Evolutionary conservation across 306 rosid species (phyloP).

Genomic region (Vigna reflexopilosa): DNA sequence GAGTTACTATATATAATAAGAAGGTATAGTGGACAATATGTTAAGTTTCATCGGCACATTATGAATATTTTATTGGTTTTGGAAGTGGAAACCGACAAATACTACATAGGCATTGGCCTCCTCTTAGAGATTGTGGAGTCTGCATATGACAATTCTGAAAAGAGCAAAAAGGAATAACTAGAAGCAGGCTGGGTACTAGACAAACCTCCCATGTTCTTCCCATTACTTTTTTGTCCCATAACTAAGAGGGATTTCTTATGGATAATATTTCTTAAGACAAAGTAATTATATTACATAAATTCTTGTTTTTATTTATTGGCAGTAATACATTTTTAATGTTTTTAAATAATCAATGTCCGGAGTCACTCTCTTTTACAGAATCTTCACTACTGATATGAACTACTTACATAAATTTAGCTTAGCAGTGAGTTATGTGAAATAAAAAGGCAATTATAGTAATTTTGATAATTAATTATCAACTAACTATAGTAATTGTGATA

Average conservation of each 20-base stretch:
- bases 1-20: constrained; percentile 52
- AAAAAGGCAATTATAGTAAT: background rate
- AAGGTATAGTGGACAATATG: constrained; percentile 58
- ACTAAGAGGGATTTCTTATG: background rate
- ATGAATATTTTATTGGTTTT: constrained; percentile 48
- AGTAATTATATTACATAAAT: background rate
- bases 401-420: background rate
- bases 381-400: background rate
- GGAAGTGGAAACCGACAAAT: constrained; percentile 78
- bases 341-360: background rate
- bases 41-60: constrained; percentile 49
- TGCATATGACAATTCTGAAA: constrained; percentile 57
- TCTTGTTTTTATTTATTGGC: background rate
- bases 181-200: constrained; percentile 45
- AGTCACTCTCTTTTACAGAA: background rate
- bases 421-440: background rate
- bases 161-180: constrained; percentile 57
- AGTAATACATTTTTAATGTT: background rate
- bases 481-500: constrained; percentile 3
- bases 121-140: constrained; percentile 57
- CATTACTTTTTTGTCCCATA: constrained; percentile 56
- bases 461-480: constrained; percentile 1
- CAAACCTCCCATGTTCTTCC: constrained; percentile 73
- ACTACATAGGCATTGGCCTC: constrained; percentile 50
- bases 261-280: constrained; percentile 33